These are phyloP conservation scores for Danielozyma ontarioensis DNA, from an alignment of 805 yeast species.

Conservation along the genomic window DNA sequence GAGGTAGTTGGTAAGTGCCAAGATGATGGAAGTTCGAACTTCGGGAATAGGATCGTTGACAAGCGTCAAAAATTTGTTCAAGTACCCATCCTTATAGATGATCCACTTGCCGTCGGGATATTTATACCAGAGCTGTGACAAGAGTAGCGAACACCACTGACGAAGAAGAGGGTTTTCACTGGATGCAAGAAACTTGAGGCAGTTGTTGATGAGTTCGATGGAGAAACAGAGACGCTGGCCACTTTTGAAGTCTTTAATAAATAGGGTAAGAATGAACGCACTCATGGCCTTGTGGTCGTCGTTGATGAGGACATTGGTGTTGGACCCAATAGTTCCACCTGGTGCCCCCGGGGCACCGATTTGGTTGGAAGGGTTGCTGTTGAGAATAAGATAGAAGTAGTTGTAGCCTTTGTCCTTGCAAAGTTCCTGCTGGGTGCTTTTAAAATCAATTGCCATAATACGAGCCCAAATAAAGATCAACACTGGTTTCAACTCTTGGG, in stretches of 20 bases:
- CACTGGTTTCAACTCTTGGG: slow-evolving; percentile 91
- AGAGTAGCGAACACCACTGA: slow-evolving; percentile 84
- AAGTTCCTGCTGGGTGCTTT: slow-evolving; percentile 85
- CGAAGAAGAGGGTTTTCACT: slow-evolving; percentile 82
- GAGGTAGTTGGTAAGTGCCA: slow-evolving; percentile 66
- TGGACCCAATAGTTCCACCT: slow-evolving; percentile 16
- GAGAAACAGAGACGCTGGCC: slow-evolving; percentile 81
- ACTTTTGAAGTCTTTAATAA: slow-evolving; percentile 70
- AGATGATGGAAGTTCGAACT: slow-evolving; percentile 78
- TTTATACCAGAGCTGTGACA: slow-evolving; percentile 70
- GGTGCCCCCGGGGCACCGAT: slow-evolving; percentile 28
- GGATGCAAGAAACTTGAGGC: slow-evolving; percentile 58
- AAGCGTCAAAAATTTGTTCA: slow-evolving; percentile 50
- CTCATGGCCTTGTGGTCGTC: slow-evolving; percentile 95
- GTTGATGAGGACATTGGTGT: slow-evolving; percentile 38
- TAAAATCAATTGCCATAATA: slow-evolving; percentile 91
- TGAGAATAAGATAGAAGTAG: slow-evolving; percentile 78
- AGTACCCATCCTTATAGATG: slow-evolving; percentile 58
- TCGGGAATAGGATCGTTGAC: slow-evolving; percentile 92
- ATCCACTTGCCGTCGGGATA: slow-evolving; percentile 73
- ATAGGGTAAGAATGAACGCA: slow-evolving; percentile 81
- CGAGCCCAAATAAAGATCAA: slow-evolving; percentile 96
- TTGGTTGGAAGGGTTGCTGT: slow-evolving; percentile 30
- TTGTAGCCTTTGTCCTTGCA: slow-evolving; percentile 87
- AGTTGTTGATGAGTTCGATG: slow-evolving; percentile 62